A percentile compares a stretch with the other conserved stretches of the same genome.
Evolutionary conservation across 73 alveolate species (phyloP).

Genomic region (Tetrahymena elliotti): DNA sequence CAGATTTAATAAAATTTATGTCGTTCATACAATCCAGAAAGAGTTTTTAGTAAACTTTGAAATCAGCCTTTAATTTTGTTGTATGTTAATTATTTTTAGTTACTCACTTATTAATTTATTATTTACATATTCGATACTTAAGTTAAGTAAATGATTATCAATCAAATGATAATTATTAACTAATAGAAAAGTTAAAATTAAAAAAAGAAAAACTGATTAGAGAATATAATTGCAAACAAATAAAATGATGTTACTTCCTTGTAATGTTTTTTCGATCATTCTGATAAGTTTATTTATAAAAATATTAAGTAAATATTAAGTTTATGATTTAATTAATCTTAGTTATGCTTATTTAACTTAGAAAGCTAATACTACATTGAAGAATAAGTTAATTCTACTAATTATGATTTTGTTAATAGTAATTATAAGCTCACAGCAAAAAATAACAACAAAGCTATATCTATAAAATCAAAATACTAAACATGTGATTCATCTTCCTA

Average conservation of each 20-base stretch:
- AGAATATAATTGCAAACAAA: too few relatives aligned
- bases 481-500: not conserved
- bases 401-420: too few relatives aligned
- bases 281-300: not conserved
- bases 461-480: not conserved
- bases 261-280: not conserved
- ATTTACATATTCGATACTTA: not conserved
- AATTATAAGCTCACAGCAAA: not conserved
- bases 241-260: not conserved
- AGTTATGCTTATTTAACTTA: too few relatives aligned
- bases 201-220: not conserved
- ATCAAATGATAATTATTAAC: too few relatives aligned
- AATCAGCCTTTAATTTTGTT: not conserved
- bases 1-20: too few relatives aligned
- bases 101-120: too few relatives aligned
- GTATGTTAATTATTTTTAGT: not conserved
- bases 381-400: not conserved
- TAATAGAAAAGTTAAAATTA: not conserved
- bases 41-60: too few relatives aligned
- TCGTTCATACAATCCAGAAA: too few relatives aligned
- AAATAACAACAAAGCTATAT: too few relatives aligned
- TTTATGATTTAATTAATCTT: too few relatives aligned
- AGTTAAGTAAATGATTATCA: not conserved
- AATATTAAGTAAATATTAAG: not conserved
- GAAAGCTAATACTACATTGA: not conserved